Base-by-base conservation (phyloP, 1,139 yeast genomes). In the Sugiyamaella sp. region DNA sequence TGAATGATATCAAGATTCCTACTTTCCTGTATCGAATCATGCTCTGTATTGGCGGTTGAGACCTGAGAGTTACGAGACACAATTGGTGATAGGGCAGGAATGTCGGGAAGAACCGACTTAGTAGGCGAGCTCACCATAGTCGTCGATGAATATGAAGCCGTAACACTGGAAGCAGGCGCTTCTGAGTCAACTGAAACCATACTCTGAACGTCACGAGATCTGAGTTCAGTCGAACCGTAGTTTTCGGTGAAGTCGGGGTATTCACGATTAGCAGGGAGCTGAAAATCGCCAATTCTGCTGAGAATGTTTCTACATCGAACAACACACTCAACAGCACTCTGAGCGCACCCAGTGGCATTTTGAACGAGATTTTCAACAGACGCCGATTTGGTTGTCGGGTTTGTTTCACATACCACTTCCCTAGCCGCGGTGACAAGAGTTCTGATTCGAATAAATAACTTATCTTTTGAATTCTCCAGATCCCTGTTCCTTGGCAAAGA, bases 171-270 rank as follows among this genome's bases (percentile, higher is more conserved):
- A 4, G 48, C 50, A 1, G 55, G 40, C n/a, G 53, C 6, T 22
- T 32, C 45, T 3, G 43, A 24, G 9, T 43, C 47, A 29, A 14
- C 32, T n/a, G 49, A 37, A 29, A 43, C 20, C 16, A 22, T 20
- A 33, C 48, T 44, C 14, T 16, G 35, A 16, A 35, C 48, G 12
- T 32, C 47, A 37, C 40, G 38, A 5, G 25, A 39, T 19, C 21
- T 20, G 40, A 16, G 19, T 43, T 50, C 54, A 24, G 57, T 53
- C 32, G 66, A 63, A 25, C 80, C 79, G 50, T 86, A 74, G 1
- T 89, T 91, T 51, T 75, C 71, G 1, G 93, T 80, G 63, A 88
- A 88, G 66, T 89, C 90, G 0, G 93, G 89, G 65, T 88, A 89
- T 27, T 83, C 77, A 60, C 95, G 75, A 51, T 81, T 84, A 1